Conservation (phyloP, 441 rosid species). For the Eutrema salsugineum region DNA sequence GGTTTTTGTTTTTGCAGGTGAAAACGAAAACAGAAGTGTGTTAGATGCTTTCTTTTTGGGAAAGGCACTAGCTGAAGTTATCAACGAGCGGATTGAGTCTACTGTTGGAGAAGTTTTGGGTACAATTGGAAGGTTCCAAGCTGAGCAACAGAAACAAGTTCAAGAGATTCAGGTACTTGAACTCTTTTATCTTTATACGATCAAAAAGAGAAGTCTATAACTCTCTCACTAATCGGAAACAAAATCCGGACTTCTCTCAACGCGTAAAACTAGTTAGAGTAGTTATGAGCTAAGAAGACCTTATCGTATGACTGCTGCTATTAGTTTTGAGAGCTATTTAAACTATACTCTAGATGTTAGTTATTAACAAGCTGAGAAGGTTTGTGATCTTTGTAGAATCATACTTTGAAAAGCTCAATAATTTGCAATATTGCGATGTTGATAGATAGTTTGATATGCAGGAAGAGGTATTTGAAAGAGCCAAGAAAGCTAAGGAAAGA, state of each 20-base stretch:
- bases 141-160: constrained; percentile 90
- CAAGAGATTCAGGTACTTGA: constrained; percentile 73
- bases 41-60: constrained; percentile 95
- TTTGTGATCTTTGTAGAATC: background rate
- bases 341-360: background rate
- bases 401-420: background rate
- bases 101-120: constrained; percentile 82
- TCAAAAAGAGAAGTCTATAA: background rate
- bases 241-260: background rate
- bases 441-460: constrained; percentile 10
- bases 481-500: constrained; percentile 72
- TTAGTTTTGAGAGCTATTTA: too few species aligned
- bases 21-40: constrained; percentile 53
- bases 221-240: background rate
- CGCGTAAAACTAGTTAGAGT: background rate
- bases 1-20: constrained; percentile 38
- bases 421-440: background rate
- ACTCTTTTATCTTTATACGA: background rate
- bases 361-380: background rate
- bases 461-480: constrained; percentile 84
- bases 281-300: background rate
- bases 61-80: constrained; percentile 87
- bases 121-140: constrained; percentile 67
- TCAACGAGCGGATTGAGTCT: constrained; percentile 78
- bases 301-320: background rate